Base-by-base conservation (phyloP, 2,329 filamentous ascomycete species). In the Penicillium fuscoglaucum region DNA sequence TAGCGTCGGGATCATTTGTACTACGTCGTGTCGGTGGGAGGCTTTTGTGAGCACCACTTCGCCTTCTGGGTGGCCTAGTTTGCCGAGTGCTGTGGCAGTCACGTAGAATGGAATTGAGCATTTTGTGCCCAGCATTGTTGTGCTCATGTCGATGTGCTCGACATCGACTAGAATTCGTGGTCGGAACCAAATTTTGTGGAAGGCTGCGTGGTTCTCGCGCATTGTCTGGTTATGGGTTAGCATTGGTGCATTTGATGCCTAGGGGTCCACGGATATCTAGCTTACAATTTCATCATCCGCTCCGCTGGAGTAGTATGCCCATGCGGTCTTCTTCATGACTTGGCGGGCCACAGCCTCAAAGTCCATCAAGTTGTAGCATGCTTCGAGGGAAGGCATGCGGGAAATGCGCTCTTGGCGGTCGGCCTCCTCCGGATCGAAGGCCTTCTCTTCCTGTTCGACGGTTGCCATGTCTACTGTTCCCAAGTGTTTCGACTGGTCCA, bases 1-100 rank as follows among this genome's bases (percentile, higher is more conserved):
- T 7, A 99, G 83, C 3, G 95, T 99, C 2, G 95, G 95, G 61
- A 99, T 98, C 95, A 99, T 99, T 78, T 99, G 95, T 61, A 98
- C 85, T 52, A 98, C 89, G 71, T 93, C 86, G 82, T 98, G 93
- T 71, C 89, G 90, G 72, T 84, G 83, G 2, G 95, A 89, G 17
- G 91, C 92, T 57, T 87, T 84, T 0, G 95, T 98, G 58, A 99
- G 84, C 10, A 96, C 82, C 6, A 97, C 92, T 76, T 99, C 95
- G 67, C 95, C 95, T 75, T 98, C 95, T 0, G 90, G 90, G 73
- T 99, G 84, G 58, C 95, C 95, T 4, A 99, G 87, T 78, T 98
- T 98, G 66, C 95, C 95, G 8, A 99, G 84, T 0, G 95, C 95
- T 7, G 95, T 98, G 45, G 95, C 95, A 1, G 95, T 97, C 21